Conservation (phyloP, 106 monocot genomes). For the Hemerocallis citrina region DNA sequence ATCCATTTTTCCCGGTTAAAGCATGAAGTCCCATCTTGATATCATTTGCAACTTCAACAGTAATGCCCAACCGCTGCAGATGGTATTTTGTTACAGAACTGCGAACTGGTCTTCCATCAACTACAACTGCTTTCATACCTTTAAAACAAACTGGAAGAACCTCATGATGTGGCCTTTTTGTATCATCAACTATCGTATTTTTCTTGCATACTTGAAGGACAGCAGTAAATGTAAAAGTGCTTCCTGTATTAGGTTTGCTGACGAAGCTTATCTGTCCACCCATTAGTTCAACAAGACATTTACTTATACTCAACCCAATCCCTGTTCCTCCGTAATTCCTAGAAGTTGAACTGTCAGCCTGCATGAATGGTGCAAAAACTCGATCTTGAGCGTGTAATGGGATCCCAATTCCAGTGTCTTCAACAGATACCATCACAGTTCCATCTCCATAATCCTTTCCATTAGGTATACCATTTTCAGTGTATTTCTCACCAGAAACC, state of each 20-base stretch:
- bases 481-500: slow-evolving; percentile 29
- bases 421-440: slow-evolving; percentile 67
- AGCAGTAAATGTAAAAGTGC: slow-evolving; percentile 91
- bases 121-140: slow-evolving; percentile 50
- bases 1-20: slow-evolving; percentile 49
- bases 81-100: slow-evolving; percentile 80
- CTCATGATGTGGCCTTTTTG: slow-evolving; percentile 47
- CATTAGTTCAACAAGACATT: slow-evolving; percentile 97
- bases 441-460: slow-evolving; percentile 28
- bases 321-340: slow-evolving; percentile 95
- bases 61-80: slow-evolving; percentile 67
- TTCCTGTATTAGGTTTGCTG: slow-evolving; percentile 69
- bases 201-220: slow-evolving; percentile 35
- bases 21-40: slow-evolving; percentile 28
- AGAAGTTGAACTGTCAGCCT: slow-evolving; percentile 95
- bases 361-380: slow-evolving; percentile 97
- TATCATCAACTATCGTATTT: slow-evolving; percentile 7
- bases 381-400: slow-evolving; percentile 79
- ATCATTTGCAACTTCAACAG: slow-evolving; percentile 36
- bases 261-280: slow-evolving; percentile 73
- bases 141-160: slow-evolving; percentile 49
- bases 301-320: slow-evolving; percentile 95
- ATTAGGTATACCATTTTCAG: slow-evolving; percentile 15
- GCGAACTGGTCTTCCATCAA: slow-evolving; percentile 77
- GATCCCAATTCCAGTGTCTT: slow-evolving; percentile 94